A percentile compares a stretch with the other conserved stretches of the same genome.
Evolutionary conservation across 2,329 filamentous ascomycete species (phyloP).

Genomic region (Beauveria pseudobassiana): DNA sequence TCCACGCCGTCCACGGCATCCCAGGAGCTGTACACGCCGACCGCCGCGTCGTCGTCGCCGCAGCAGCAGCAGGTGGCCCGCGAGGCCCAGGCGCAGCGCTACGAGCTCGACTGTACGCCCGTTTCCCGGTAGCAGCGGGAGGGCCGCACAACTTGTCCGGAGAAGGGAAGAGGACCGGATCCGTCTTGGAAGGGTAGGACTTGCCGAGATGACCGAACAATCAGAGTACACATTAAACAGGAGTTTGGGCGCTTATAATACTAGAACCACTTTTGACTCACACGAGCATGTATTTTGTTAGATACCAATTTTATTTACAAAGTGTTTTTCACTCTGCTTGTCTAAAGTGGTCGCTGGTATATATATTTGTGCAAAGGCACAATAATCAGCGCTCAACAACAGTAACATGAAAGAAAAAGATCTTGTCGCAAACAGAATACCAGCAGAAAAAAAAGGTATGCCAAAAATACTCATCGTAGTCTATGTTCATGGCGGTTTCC

Average conservation of each 20-base stretch:
- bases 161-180: no score
- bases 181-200: no score
- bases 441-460: not conserved
- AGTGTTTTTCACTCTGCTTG: not conserved
- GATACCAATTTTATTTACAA: constrained; percentile 12
- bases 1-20: not conserved
- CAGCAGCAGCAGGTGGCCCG: not conserved
- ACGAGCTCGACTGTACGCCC: constrained; percentile 13
- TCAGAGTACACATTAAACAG: not conserved
- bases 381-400: not conserved
- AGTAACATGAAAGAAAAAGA: not conserved
- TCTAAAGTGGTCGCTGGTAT: not conserved
- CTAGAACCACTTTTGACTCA: not conserved
- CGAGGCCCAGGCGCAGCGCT: not conserved
- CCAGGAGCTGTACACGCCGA: constrained; percentile 2
- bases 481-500: constrained; percentile 1
- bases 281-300: not conserved
- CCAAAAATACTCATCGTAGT: not conserved
- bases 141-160: not conserved
- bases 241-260: not conserved
- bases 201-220: not conserved
- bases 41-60: not conserved
- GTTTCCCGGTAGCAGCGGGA: not conserved
- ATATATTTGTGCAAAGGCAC: not conserved
- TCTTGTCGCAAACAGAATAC: not conserved